phyloP scores from a whole-genome alignment of 2,329 filamentous ascomycete genomes.

The Knufia fluminis region DNA sequence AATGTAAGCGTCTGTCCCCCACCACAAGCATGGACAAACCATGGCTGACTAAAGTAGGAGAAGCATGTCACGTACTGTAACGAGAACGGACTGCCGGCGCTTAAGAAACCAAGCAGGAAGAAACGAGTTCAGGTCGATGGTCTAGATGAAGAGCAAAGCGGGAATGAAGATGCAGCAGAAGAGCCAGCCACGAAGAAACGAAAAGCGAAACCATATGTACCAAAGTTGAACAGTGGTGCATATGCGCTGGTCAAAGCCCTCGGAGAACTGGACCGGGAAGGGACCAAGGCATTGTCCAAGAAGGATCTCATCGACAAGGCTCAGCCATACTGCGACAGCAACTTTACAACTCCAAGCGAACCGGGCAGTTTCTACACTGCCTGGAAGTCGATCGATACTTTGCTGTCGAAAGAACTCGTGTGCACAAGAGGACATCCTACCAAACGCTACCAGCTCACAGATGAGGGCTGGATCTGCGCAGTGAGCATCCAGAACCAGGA shows the following conservation, averaged over 20 bases:
- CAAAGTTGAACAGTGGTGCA: constrained; percentile 60
- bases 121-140: constrained; percentile 31
- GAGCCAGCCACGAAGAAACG: constrained; percentile 47
- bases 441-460: constrained; percentile 60
- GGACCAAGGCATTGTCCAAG: constrained; percentile 54
- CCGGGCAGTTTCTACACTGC: constrained; percentile 66
- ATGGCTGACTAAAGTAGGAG: constrained; percentile 28
- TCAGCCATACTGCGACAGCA: constrained; percentile 63
- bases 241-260: constrained; percentile 65
- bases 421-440: constrained; percentile 60
- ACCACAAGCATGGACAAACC: too few species aligned
- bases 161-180: constrained; percentile 25
- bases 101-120: constrained; percentile 35
- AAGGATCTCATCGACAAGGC: constrained; percentile 58
- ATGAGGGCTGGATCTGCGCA: constrained; percentile 69
- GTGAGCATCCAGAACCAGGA: constrained; percentile 31
- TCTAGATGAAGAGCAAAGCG: constrained; percentile 23
- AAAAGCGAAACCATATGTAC: constrained; percentile 59
- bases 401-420: constrained; percentile 64
- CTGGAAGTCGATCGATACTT: constrained; percentile 73
- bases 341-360: constrained; percentile 59
- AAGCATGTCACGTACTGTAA: constrained; percentile 48
- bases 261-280: constrained; percentile 48
- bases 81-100: constrained; percentile 60
- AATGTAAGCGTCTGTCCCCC: constrained; percentile 32